Base-by-base conservation (phyloP, 495 filamentous ascomycete species). In the Oidiodendron maius region DNA sequence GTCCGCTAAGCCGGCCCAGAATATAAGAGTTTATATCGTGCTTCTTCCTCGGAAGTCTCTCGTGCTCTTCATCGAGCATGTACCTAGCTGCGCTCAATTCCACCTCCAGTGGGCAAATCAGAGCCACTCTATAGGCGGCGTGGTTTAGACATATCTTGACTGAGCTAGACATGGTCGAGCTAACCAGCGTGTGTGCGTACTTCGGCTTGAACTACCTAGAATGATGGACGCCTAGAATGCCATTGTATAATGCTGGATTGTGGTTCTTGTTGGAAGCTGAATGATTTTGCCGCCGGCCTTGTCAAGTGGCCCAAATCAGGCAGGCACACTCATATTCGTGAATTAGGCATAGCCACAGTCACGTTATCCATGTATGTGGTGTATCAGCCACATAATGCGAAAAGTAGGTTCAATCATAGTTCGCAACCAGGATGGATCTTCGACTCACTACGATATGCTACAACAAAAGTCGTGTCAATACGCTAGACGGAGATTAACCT, bases 81-180 rank as follows among this genome's bases (percentile, higher is more conserved):
- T 61, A 61, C 13, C 16, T 51, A 3, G 70, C 69, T 5, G 72
- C 73, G 10, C 68, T 60, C 15, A 60, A 42, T 58, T 78, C 74
- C 61, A 57, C 63, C 8, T 6, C 32, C 12, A 78, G 58, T 13
- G 72, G 66, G 48, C 68, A 75, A 25, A 76, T 62, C 66, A 65
- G 70, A 21, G 64, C 72, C 13, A 77, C 61, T n/a, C 63, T 70
- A 48, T 74, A 77, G 23, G 72, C 68, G 52, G 58, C 52, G 24
- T 17, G 16, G 16, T 39, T 39, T 9, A 39, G 28, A n/a, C 28
- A n/a, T n/a, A n/a, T 32, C 28, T 32, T 32, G n/a, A 32, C n/a
- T 32, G 28, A 32, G 28, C 28, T 32, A 32, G 28, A 32, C 28
- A 32, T 32, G 8, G 28, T 32, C 28, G n/a, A 32, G 28, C 28